phyloP scores from a whole-genome alignment of 2,329 filamentous ascomycete genomes.

The Cladophialophora exuberans region DNA sequence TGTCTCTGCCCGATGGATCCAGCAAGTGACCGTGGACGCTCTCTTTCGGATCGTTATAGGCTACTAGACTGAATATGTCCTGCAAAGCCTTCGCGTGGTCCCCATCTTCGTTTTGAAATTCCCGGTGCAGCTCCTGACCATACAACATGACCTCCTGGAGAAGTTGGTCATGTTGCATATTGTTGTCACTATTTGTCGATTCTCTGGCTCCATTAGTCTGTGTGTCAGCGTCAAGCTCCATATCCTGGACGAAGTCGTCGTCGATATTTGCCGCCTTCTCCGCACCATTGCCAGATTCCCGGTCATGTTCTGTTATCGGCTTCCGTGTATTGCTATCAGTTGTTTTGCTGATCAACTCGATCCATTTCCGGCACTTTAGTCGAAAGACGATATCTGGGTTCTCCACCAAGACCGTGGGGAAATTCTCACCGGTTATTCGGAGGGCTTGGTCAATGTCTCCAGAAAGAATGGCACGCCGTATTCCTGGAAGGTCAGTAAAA shows the following conservation, averaged over 20 bases:
- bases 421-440: conserved; percentile 77
- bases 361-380: conserved; percentile 85
- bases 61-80: conserved; percentile 86
- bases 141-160: conserved; percentile 75
- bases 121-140: conserved; percentile 74
- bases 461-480: conserved; percentile 82
- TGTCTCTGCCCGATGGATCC: conserved; percentile 71
- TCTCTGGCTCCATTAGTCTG: conserved; percentile 38
- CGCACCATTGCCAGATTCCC: conserved; percentile 43
- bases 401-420: conserved; percentile 76
- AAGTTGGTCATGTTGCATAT: conserved; percentile 53
- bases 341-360: conserved; percentile 85
- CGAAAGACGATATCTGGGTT: conserved; percentile 87
- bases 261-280: conserved; percentile 36
- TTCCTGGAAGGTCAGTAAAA: conserved; percentile 59
- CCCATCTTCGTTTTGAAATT: conserved; percentile 74
- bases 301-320: conserved; percentile 41
- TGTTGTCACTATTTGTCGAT: conserved; percentile 35
- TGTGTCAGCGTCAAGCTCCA: conserved; percentile 56
- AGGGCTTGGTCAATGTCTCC: conserved; percentile 90
- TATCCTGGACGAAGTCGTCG: conserved; percentile 55
- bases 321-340: conserved; percentile 64
- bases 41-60: conserved; percentile 78
- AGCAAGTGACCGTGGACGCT: conserved; percentile 78
- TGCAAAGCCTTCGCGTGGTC: conserved; percentile 74